These are phyloP conservation scores for Moesziomyces sp. DNA, from an alignment of 1,284 basidiomycete species.

Conservation along the genomic window DNA sequence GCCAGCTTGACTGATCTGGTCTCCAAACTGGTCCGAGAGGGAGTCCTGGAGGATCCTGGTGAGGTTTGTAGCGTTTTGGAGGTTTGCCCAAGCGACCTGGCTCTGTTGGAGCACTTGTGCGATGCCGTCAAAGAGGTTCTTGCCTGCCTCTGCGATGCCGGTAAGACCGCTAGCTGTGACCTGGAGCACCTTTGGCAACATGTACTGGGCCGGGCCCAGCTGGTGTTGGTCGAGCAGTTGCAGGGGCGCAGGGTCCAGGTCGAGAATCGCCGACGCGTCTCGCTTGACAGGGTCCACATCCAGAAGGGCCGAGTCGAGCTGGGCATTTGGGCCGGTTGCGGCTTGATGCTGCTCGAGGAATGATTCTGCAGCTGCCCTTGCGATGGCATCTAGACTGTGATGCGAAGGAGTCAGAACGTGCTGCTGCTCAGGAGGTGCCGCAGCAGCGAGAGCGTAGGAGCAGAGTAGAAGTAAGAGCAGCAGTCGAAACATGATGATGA, in stretches of 20 bases:
- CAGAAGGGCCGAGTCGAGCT: slow-evolving; percentile 3
- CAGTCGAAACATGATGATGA: background rate
- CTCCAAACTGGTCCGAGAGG: slow-evolving; percentile 16
- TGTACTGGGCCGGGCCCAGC: slow-evolving; percentile 8
- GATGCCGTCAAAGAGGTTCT: slow-evolving; percentile 33
- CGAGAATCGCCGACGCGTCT: slow-evolving; percentile 10
- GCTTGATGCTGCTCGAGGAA: slow-evolving; percentile 4
- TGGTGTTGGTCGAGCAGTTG: slow-evolving; percentile 17
- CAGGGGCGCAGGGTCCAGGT: slow-evolving; percentile 8
- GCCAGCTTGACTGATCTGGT: slow-evolving; percentile 9
- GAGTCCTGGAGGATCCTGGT: slow-evolving; percentile 24
- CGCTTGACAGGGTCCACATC: slow-evolving; percentile 8
- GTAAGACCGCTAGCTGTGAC: slow-evolving; percentile 30
- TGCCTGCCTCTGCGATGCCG: slow-evolving; percentile 28
- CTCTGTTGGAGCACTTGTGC: slow-evolving; percentile 37
- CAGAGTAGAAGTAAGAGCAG: background rate
- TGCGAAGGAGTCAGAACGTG: background rate
- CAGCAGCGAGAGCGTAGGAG: background rate
- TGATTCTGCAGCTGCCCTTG: slow-evolving; percentile 13
- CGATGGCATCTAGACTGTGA: slow-evolving; percentile 8
- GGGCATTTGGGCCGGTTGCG: background rate
- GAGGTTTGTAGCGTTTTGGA: slow-evolving; percentile 31
- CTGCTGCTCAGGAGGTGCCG: background rate
- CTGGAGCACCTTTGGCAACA: slow-evolving; percentile 20
- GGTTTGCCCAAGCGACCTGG: slow-evolving; percentile 27